phyloP scores from a whole-genome alignment of 2,329 filamentous ascomycete species.

The Xylariomycetidae sp. region DNA sequence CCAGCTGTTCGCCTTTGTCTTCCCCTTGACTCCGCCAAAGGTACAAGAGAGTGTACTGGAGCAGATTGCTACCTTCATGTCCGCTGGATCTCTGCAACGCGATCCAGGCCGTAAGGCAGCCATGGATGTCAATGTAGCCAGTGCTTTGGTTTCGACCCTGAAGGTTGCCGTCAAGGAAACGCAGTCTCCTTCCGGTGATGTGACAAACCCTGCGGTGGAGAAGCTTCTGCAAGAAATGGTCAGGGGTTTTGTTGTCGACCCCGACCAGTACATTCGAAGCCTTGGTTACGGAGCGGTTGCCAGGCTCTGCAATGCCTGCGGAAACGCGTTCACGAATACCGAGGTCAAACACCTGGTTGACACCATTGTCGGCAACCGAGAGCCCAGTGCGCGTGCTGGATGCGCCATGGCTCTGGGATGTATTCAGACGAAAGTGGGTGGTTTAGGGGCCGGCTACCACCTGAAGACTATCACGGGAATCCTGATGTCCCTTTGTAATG shows the following conservation, averaged over 20 bases:
- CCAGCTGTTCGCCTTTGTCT: slow-evolving; percentile 82
- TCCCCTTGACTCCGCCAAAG: slow-evolving; percentile 82
- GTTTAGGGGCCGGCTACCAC: slow-evolving; percentile 95
- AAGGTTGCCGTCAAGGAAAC: slow-evolving; percentile 83
- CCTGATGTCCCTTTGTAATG: slow-evolving; percentile 93
- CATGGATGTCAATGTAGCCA: slow-evolving; percentile 82
- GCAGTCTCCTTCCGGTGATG: slow-evolving; percentile 62
- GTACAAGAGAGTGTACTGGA: slow-evolving; percentile 95
- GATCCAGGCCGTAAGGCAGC: slow-evolving; percentile 86
- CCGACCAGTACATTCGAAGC: slow-evolving; percentile 79
- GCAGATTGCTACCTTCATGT: slow-evolving; percentile 85
- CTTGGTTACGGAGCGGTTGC: slow-evolving; percentile 82
- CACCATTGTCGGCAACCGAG: slow-evolving; percentile 87
- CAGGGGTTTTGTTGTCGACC: slow-evolving; percentile 68
- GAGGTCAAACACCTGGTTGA: slow-evolving; percentile 92
- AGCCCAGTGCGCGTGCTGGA: slow-evolving; percentile 86
- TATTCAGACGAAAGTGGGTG: slow-evolving; percentile 91
- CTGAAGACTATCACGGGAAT: slow-evolving; percentile 97
- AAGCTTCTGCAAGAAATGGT: slow-evolving; percentile 74
- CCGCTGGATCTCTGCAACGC: slow-evolving; percentile 70
- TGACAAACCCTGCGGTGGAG: slow-evolving; percentile 71
- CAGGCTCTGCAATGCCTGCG: slow-evolving; percentile 75
- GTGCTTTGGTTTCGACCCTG: slow-evolving; percentile 72
- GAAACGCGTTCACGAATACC: slow-evolving; percentile 79
- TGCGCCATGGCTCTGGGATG: slow-evolving; percentile 90